Base-by-base conservation (phyloP, 1,284 basidiomycete genomes). In the Puccinia brachypodii region DNA sequence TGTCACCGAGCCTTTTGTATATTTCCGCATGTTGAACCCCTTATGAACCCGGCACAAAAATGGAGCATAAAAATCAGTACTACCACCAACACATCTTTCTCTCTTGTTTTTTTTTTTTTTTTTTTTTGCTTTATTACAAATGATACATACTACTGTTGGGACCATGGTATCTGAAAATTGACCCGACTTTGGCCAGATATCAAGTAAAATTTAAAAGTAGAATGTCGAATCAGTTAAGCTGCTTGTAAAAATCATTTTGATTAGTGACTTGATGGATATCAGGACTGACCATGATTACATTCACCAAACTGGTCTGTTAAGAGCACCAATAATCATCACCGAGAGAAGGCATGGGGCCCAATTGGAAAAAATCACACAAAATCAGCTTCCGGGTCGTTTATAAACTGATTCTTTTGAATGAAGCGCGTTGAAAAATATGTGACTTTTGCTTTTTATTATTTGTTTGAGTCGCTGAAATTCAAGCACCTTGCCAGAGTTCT, bases 401-500 rank as follows among this genome's bases (percentile, higher is more conserved):
- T n/a, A n/a, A n/a, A n/a, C n/a, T 36, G 28, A 44, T 22, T 22
- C n/a, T 19, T 31, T 36, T 11, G 7, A 42, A 47, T 16, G 38
- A 22, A 28, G n/a, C 1, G 3, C 3, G 2, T 47, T 56, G 16
- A 16, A 3, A 36, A 22, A 50, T 56, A 2, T 56, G 28, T 56
- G n/a, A 25, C 53, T 25, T 56, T 13, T 8, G 16, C n/a, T n/a
- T n/a, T n/a, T n/a, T n/a, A n/a, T n/a, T n/a, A n/a, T n/a, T n/a
- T n/a, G 31, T 14, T 25, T 25, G 36, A 66, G 31, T 13, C 40
- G 6, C 2, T 66, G 36, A 44, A 28, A 50, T 22, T 33, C 28
- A 56, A 80, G 16, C 14, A 84, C 83, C 84, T 87, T 87, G 62
- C 87, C 87, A 6, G 87, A 87, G 38, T 86, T 86, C 89, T 98